Evolutionary conservation across 208 protist genomes (phyloP), one percentile per base, ranked within the genome.

Genomic region (Leishmania braziliensis): DNA sequence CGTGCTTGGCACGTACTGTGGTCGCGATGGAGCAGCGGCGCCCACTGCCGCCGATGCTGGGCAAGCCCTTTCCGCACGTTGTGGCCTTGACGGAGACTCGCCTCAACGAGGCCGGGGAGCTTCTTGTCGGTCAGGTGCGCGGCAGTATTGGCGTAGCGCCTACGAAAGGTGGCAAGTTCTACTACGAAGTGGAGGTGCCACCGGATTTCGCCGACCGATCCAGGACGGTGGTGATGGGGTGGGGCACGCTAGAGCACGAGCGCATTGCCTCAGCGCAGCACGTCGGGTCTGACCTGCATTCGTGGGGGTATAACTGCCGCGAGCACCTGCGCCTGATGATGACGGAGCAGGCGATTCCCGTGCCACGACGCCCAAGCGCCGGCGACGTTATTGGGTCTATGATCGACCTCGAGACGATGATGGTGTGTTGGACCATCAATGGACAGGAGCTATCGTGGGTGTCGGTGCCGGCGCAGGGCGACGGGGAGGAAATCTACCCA

Each of bases 241-340:
- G 95, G 93, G 95, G 95, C 63, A 97, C 95, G 14, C 83, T 95
- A 69, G 92, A 94, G 86, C 95, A 98, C 84, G 93, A 96, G 85
- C 87, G 93, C 65, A 80, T 92, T 29, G 88, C 89, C 81, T 92
- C 89, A 60, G 90, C 87, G 43, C 92, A 96, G 83, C 92, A 96
- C 86, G 95, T 98, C 50, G 95, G 95, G 56, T 92, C 87, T 68
- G 93, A 98, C 78, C 76, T 95, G 58, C 90, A 98, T 80, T 98
- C 95, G 3, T 98, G 95, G 93, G 95, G 91, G 29, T 98, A 92
- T 87, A 95, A 98, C 89, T 96, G 92, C 83, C 81, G 90, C n/a
- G 92, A 95, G 69, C 65, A 89, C 36, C 78, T 98, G 66, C 87
- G 88, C 16, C 78, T 96, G 43, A 92, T 98, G 77, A 91, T 89